These are phyloP conservation scores for Priceomyces haplophilus DNA, from an alignment of 805 yeast genomes.

Conservation along the genomic window DNA sequence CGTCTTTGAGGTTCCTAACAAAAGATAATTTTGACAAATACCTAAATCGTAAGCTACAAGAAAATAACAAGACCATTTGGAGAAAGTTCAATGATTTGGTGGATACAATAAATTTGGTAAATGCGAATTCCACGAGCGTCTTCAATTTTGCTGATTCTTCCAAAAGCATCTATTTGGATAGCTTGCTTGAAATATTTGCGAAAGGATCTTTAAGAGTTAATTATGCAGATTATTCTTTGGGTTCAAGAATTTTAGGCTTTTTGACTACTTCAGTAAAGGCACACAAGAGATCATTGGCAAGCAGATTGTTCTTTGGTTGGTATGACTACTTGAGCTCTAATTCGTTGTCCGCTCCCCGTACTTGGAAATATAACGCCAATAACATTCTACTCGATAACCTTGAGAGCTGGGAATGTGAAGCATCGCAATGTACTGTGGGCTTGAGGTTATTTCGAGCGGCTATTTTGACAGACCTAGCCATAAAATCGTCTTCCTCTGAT, in stretches of 20 bases:
- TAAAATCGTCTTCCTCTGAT: constrained; percentile 17
- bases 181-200: constrained; percentile 28
- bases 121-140: constrained; percentile 8
- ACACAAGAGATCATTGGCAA: constrained; percentile 15
- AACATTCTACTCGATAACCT: constrained; percentile 35
- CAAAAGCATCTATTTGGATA: constrained; percentile 24
- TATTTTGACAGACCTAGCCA: constrained; percentile 34
- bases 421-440: constrained; percentile 31
- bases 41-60: constrained; percentile 18
- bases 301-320: constrained; percentile 39
- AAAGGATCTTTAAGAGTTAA: constrained; percentile 35
- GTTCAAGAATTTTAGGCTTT: constrained; percentile 40
- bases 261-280: constrained; percentile 26
- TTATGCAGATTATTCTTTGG: constrained; percentile 39
- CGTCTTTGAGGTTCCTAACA: constrained; percentile 14
- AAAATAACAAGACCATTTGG: constrained; percentile 20
- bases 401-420: constrained; percentile 31
- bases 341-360: constrained; percentile 19
- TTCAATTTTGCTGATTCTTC: constrained; percentile 11
- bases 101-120: constrained; percentile 20
- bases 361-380: constrained; percentile 37
- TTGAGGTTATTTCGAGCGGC: constrained; percentile 30
- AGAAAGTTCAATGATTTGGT: constrained; percentile 23
- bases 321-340: constrained; percentile 29
- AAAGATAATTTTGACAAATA: constrained; percentile 22